phyloP scores from a whole-genome alignment of 768 basidiomycete species.

The Rhodotorula graminis region DNA sequence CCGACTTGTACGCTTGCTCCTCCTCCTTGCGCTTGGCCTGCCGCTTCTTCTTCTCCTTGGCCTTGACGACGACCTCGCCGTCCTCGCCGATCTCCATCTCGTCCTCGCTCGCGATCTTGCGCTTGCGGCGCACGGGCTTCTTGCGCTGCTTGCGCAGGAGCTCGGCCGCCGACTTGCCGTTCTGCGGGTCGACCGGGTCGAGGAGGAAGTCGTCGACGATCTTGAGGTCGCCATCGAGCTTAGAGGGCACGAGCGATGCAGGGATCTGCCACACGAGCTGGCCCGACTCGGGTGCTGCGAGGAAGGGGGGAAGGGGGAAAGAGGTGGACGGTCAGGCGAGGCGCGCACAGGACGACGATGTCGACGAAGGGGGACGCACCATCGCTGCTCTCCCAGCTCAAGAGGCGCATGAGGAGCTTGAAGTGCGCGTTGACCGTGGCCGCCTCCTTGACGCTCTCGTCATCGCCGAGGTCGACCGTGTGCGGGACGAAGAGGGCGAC shows the following conservation, averaged over 20 bases:
- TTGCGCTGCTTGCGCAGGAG: constrained; percentile 63
- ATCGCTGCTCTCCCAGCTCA: constrained; percentile 66
- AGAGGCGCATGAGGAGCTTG: constrained; percentile 76
- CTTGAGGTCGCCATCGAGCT: constrained; percentile 63
- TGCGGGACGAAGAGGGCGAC: constrained; percentile 42
- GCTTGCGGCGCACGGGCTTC: constrained; percentile 39
- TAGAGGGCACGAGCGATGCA: constrained; percentile 60
- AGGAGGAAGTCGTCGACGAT: constrained; percentile 79
- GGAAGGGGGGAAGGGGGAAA: constrained; percentile 39
- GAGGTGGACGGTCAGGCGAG: neutral
- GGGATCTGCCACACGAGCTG: constrained; percentile 67
- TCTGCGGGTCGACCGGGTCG: constrained; percentile 72
- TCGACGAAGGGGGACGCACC: no score
- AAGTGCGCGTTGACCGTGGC: constrained; percentile 71
- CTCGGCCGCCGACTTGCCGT: constrained; percentile 63
- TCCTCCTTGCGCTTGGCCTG: constrained; percentile 35
- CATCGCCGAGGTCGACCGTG: constrained; percentile 50
- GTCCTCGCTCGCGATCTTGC: neutral
- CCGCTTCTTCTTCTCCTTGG: constrained; percentile 11
- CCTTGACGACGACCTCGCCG: neutral
- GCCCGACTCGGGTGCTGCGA: constrained; percentile 19
- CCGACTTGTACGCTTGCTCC: constrained; percentile 36
- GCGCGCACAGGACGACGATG: no score
- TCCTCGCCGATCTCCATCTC: neutral
- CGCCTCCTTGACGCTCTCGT: constrained; percentile 65